Evolutionary conservation across 306 rosid genomes (phyloP).

Genomic region (Benincasa hispida): DNA sequence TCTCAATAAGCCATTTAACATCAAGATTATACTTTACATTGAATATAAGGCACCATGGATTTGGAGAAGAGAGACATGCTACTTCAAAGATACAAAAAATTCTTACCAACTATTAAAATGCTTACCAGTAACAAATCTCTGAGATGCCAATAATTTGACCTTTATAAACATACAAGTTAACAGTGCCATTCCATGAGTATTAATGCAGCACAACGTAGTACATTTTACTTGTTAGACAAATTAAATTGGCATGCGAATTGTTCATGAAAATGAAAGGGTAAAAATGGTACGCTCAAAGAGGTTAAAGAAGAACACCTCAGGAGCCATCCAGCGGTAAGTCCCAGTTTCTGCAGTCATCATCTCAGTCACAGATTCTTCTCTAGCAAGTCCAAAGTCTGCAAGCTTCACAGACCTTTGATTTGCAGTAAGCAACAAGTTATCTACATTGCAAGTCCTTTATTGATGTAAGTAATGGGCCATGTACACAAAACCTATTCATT

Average conservation of each 20-base stretch:
- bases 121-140: background rate
- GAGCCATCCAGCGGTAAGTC: slow-evolving; percentile 98
- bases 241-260: background rate
- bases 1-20: background rate
- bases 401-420: slow-evolving; percentile 81
- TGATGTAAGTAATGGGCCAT: background rate
- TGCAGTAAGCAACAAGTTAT: slow-evolving; percentile 81
- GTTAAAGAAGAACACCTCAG: slow-evolving; percentile 48
- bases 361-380: slow-evolving; percentile 94
- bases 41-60: background rate
- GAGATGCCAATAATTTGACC: background rate
- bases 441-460: slow-evolving; percentile 31
- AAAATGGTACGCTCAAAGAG: background rate
- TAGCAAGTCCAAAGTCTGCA: slow-evolving; percentile 94
- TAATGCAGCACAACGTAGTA: background rate
- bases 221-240: background rate
- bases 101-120: background rate
- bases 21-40: background rate
- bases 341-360: slow-evolving; percentile 99
- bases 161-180: background rate
- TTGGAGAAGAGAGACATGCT: background rate
- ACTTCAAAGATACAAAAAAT: background rate
- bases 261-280: background rate
- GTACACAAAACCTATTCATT: background rate
- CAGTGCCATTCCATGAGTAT: background rate